These are phyloP conservation scores for Trypanosoma mega DNA, from an alignment of 208 protist species.

Conservation along the genomic window DNA sequence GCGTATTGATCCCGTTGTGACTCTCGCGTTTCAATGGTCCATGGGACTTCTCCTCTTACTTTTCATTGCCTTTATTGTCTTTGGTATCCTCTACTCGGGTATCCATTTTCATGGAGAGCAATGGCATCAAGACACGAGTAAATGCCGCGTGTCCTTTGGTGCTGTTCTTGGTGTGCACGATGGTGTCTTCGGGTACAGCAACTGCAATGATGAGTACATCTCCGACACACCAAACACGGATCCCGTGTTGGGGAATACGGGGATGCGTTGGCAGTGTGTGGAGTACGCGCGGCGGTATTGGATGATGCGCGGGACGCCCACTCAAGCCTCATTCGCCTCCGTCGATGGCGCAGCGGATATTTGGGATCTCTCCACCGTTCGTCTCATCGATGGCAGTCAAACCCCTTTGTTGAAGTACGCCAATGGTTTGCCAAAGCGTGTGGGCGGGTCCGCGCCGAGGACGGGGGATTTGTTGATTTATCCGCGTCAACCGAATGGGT, in stretches of 20 bases:
- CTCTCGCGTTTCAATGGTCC: constrained; percentile 19
- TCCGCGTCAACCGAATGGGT: constrained; percentile 5
- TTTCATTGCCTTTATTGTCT: constrained; percentile 35
- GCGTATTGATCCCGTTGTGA: constrained; percentile 6
- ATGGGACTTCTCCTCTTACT: constrained; percentile 28
- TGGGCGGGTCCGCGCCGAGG: constrained; percentile 11
- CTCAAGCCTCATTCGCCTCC: not conserved
- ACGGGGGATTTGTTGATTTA: constrained; percentile 31
- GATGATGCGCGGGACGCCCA: constrained; percentile 8
- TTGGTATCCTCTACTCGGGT: constrained; percentile 60
- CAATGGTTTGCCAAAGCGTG: constrained; percentile 18
- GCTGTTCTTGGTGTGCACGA: constrained; percentile 35
- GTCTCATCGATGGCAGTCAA: not conserved
- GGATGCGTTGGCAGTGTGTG: constrained; percentile 24
- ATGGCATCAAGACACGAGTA: constrained; percentile 14
- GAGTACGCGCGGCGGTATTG: constrained; percentile 23
- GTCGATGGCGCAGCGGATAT: constrained; percentile 15
- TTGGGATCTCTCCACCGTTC: constrained; percentile 10
- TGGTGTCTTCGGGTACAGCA: constrained; percentile 40
- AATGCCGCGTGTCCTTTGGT: constrained; percentile 37
- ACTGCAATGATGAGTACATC: constrained; percentile 35
- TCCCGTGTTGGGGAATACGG: not conserved
- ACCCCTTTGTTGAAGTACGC: constrained; percentile 12
- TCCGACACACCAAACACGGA: constrained; percentile 7
- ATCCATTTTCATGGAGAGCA: constrained; percentile 29